Percentiles rank a stretch among this genome's conserved stretches.
phyloP scores from a whole-genome alignment of 768 basidiomycete genomes.

The Gelatoporia subvermispora region DNA sequence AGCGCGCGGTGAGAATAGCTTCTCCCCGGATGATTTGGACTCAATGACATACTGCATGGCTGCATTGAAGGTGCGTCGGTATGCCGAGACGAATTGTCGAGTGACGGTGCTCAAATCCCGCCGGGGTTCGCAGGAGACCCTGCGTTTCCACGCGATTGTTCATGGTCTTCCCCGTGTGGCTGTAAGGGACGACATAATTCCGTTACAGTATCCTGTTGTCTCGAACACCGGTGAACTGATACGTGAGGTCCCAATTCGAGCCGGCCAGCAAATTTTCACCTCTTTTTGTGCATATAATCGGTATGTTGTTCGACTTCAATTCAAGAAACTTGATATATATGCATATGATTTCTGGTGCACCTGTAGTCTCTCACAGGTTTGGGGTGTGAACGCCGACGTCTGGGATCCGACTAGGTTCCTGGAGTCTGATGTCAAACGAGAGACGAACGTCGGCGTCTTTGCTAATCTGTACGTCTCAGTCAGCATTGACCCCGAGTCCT shows the following conservation, averaged over 20 bases:
- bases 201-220: slow-evolving; percentile 7
- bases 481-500: not conserved
- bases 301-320: slow-evolving; percentile 3
- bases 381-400: slow-evolving; percentile 10
- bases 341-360: too few species aligned
- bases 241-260: slow-evolving; percentile 5
- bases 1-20: slow-evolving; percentile 1
- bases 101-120: too few species aligned
- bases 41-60: not conserved
- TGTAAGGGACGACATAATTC: slow-evolving; percentile 15
- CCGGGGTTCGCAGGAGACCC: slow-evolving; percentile 8
- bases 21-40: slow-evolving; percentile 7
- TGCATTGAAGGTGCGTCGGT: slow-evolving; percentile 9
- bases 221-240: slow-evolving; percentile 1
- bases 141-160: slow-evolving; percentile 17
- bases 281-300: slow-evolving; percentile 7
- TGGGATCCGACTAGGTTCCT: slow-evolving; percentile 15
- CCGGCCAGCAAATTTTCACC: slow-evolving; percentile 2
- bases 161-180: slow-evolving; percentile 12
- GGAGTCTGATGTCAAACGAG: not conserved
- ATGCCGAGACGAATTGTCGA: too few species aligned
- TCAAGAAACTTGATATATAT: too few species aligned
- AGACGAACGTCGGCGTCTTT: slow-evolving; percentile 16
- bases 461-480: slow-evolving; percentile 6
- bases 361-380: slow-evolving; percentile 6